phyloP scores from a whole-genome alignment of 2,329 filamentous ascomycete species.

The Fusarium mundagurra region DNA sequence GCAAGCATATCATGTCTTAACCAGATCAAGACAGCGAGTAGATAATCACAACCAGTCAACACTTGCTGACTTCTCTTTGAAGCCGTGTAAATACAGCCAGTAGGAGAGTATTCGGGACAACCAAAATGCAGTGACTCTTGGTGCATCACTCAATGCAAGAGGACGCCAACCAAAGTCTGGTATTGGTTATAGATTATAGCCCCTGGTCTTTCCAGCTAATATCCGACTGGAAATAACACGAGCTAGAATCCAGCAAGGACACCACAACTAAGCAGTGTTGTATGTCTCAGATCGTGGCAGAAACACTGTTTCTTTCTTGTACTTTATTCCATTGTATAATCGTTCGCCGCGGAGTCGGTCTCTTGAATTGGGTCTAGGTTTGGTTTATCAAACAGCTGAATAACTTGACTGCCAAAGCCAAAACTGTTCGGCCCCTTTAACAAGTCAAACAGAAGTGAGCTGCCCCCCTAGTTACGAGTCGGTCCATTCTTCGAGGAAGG shows the following conservation, averaged over 20 bases:
- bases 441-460: neutral
- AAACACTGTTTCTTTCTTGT: neutral
- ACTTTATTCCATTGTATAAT: neutral
- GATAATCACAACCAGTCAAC: neutral
- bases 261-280: neutral
- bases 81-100: no score
- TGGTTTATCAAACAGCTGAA: neutral
- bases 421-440: neutral
- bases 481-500: neutral
- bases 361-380: neutral
- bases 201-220: neutral
- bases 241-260: no score
- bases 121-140: neutral
- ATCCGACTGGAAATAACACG: neutral
- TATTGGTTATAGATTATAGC: no score
- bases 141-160: neutral
- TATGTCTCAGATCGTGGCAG: neutral
- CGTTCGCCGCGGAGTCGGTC: neutral
- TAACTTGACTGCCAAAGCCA: neutral
- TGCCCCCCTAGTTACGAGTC: neutral
- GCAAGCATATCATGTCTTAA: neutral
- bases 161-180: neutral
- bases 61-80: conserved; percentile 2
- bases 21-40: neutral
- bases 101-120: neutral